Conservation (phyloP, 208 protist species). For the Trypanosoma mega region DNA sequence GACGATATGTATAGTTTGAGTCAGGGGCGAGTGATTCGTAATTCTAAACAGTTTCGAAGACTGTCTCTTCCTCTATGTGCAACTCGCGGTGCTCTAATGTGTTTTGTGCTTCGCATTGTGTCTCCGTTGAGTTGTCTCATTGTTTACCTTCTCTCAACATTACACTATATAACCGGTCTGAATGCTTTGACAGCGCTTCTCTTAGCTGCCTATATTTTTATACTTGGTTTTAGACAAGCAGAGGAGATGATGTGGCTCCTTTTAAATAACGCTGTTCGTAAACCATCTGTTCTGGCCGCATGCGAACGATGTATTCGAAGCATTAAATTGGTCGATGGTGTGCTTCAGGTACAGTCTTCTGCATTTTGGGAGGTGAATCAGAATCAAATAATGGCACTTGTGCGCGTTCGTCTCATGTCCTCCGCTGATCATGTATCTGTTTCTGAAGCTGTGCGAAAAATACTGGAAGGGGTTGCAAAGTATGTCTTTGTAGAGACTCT, state of each 20-base stretch:
- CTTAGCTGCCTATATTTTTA: conserved; percentile 32
- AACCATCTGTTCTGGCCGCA: conserved; percentile 14
- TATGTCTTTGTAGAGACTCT: conserved; percentile 57
- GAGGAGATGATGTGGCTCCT: conserved; percentile 48
- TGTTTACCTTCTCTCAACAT: conserved; percentile 4
- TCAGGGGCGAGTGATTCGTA: not conserved
- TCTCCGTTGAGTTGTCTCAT: no score
- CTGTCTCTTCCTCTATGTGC: not conserved
- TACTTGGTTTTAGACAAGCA: conserved; percentile 23
- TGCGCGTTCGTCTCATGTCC: conserved; percentile 47
- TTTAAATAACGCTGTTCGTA: conserved; percentile 55
- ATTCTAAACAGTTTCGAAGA: conserved; percentile 1
- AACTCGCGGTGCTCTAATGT: not conserved
- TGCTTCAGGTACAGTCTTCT: conserved; percentile 50
- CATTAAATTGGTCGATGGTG: conserved; percentile 45
- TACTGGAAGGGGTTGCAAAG: conserved; percentile 36
- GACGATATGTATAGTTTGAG: conserved; percentile 21
- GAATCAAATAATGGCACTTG: conserved; percentile 46
- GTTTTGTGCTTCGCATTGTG: no score
- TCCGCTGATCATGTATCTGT: conserved; percentile 40
- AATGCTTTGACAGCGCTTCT: conserved; percentile 21
- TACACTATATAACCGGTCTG: conserved; percentile 11
- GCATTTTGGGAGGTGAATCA: conserved; percentile 51
- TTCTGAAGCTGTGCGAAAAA: conserved; percentile 27
- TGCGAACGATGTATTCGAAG: conserved; percentile 46